Conservation (phyloP, 2,329 filamentous ascomycete genomes). For the Plenodomus tracheiphilus region DNA sequence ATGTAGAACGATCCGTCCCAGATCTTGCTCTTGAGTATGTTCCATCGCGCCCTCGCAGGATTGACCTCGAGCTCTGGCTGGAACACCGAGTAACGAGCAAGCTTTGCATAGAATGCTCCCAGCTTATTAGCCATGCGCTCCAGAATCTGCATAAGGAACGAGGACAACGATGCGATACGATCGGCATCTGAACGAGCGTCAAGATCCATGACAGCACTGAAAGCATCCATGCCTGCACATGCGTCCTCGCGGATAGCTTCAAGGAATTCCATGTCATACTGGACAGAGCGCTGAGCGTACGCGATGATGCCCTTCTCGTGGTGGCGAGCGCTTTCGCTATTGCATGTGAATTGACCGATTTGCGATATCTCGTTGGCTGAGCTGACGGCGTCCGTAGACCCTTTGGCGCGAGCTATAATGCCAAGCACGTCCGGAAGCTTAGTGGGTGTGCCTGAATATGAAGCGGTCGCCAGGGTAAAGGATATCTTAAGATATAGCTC, state of each 20-base stretch:
- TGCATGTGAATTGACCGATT: slow-evolving; percentile 55
- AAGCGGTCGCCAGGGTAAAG: slow-evolving; percentile 28
- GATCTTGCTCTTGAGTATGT: slow-evolving; percentile 53
- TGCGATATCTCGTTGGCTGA: slow-evolving; percentile 56
- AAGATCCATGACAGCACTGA: slow-evolving; percentile 50
- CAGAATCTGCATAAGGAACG: slow-evolving; percentile 56
- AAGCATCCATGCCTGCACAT: slow-evolving; percentile 59
- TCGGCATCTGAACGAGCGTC: slow-evolving; percentile 46
- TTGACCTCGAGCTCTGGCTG: slow-evolving; percentile 57
- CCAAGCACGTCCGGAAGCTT: slow-evolving; percentile 53
- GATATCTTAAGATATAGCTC: slow-evolving; percentile 32
- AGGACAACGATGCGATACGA: slow-evolving; percentile 44
- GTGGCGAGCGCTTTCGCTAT: slow-evolving; percentile 53
- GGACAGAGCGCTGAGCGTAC: slow-evolving; percentile 55
- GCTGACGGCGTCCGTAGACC: slow-evolving; percentile 50
- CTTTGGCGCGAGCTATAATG: slow-evolving; percentile 50
- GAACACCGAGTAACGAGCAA: slow-evolving; percentile 56
- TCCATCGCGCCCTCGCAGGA: slow-evolving; percentile 58
- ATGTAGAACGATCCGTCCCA: slow-evolving; percentile 58
- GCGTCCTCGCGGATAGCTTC: slow-evolving; percentile 59
- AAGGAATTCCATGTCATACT: slow-evolving; percentile 58
- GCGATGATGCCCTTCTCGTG: slow-evolving; percentile 57
- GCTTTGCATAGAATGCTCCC: slow-evolving; percentile 57
- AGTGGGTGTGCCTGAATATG: slow-evolving; percentile 21
- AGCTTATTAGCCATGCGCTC: slow-evolving; percentile 59